These are phyloP conservation scores for Stipa capillata DNA, from an alignment of 176 grass and related monocot species.

Conservation along the genomic window DNA sequence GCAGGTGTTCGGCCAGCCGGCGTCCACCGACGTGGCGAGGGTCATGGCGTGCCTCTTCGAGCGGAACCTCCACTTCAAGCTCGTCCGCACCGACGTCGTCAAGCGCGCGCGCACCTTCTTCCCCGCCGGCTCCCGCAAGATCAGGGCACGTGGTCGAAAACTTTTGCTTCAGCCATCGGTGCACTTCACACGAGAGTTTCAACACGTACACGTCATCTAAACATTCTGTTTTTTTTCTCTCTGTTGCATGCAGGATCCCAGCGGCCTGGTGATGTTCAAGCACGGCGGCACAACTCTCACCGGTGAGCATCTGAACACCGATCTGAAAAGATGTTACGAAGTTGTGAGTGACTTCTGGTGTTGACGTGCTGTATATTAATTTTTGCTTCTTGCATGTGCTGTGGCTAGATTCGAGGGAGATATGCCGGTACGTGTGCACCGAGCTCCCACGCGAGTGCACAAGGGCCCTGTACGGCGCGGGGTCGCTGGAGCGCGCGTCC, in stretches of 20 bases:
- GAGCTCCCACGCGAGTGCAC: conserved; percentile 54
- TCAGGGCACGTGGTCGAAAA: conserved; percentile 30
- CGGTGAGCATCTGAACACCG: not conserved
- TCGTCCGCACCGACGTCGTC: conserved; percentile 42
- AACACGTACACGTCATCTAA: too few relatives aligned
- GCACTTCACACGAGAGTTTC: too few relatives aligned
- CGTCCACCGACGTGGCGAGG: conserved; percentile 38
- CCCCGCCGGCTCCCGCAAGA: conserved; percentile 31
- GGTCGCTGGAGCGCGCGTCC: conserved; percentile 51
- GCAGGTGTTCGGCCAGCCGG: conserved; percentile 40
- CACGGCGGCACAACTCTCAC: conserved; percentile 33
- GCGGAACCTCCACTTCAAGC: conserved; percentile 50
- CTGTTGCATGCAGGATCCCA: conserved; percentile 36
- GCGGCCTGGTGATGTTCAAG: conserved; percentile 39
- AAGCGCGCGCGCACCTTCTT: conserved; percentile 32
- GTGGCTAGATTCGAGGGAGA: conserved; percentile 46
- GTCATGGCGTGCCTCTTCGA: conserved; percentile 48
- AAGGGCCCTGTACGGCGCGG: conserved; percentile 37
- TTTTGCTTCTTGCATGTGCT: too few relatives aligned
- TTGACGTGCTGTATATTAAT: too few relatives aligned
- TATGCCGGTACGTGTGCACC: conserved; percentile 43
- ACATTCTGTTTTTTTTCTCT: not conserved
- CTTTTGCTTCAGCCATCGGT: not conserved
- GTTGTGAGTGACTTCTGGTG: too few relatives aligned
- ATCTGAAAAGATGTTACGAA: too few relatives aligned